A percentile compares a stretch with the other conserved stretches of the same genome.
These are phyloP conservation scores for Fraxinus albicans DNA, from an alignment of 305 asterid species.

Conservation along the genomic window DNA sequence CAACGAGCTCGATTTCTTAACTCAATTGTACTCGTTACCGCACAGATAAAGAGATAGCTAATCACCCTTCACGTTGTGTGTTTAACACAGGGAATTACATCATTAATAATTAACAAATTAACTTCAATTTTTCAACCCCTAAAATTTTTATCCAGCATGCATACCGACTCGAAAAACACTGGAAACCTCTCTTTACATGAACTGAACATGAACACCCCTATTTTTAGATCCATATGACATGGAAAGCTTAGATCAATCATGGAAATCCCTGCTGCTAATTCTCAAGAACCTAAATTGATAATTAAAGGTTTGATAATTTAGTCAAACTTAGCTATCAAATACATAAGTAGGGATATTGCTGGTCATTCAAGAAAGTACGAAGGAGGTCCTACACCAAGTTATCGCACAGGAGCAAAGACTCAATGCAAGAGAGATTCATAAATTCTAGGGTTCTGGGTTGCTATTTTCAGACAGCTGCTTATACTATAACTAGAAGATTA, in stretches of 20 bases:
- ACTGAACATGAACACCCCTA: not conserved
- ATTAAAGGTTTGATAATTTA: not conserved
- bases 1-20: not conserved
- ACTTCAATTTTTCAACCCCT: not conserved
- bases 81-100: not conserved
- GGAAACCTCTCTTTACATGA: not conserved
- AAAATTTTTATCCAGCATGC: not conserved
- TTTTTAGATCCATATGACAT: not conserved
- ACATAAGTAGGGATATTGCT: not conserved
- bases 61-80: not conserved
- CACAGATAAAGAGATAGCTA: not conserved
- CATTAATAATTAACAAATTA: too few species aligned
- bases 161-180: not conserved
- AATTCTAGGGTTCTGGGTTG: not conserved
- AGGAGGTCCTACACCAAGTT: not conserved
- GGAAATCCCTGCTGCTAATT: not conserved
- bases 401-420: not conserved
- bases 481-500: not conserved
- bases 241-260: not conserved
- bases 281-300: not conserved
- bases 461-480: not conserved
- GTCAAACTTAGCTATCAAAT: not conserved
- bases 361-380: not conserved
- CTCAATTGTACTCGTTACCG: not conserved
- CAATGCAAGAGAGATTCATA: not conserved